Conservation (phyloP, 768 basidiomycete genomes). For the Panaeolus papilionaceus region DNA sequence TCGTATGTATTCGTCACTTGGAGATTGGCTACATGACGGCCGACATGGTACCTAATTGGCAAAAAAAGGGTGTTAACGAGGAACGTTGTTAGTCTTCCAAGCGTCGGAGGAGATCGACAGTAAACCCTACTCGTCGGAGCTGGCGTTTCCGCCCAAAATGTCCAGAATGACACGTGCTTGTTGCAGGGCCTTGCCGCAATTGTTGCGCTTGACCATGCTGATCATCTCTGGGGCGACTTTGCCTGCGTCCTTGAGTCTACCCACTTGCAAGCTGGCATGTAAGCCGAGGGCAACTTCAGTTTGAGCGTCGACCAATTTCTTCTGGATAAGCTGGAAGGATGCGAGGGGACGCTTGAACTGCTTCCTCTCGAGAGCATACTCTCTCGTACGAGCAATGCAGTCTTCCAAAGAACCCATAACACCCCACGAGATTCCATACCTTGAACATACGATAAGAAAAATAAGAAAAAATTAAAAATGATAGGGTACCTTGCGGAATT, state of each 20-base stretch:
- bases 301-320: conserved; percentile 95
- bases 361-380: conserved; percentile 87
- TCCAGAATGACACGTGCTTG: conserved; percentile 85
- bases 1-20: conserved; percentile 98
- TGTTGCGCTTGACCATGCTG: conserved; percentile 93
- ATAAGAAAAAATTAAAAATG: not conserved
- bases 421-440: conserved; percentile 93
- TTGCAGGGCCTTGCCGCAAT: conserved; percentile 90
- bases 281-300: conserved; percentile 84
- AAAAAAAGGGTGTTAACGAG: not conserved
- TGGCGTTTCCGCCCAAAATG: conserved; percentile 93
- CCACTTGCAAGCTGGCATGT: conserved; percentile 78
- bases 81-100: conserved; percentile 10
- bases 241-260: conserved; percentile 84
- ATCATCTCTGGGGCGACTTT: conserved; percentile 89
- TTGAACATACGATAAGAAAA: conserved; percentile 27
- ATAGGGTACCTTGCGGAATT: conserved; percentile 76
- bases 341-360: conserved; percentile 92
- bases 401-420: conserved; percentile 96
- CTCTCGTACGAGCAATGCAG: conserved; percentile 76
- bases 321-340: conserved; percentile 96
- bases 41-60: conserved; percentile 79
- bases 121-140: conserved; percentile 81
- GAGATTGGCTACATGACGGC: conserved; percentile 92
- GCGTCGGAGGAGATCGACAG: conserved; percentile 12